Evolutionary conservation across 805 yeast genomes (phyloP), one percentile per base, ranked within the genome.

Genomic region (Teunomyces barrocoloradensis): DNA sequence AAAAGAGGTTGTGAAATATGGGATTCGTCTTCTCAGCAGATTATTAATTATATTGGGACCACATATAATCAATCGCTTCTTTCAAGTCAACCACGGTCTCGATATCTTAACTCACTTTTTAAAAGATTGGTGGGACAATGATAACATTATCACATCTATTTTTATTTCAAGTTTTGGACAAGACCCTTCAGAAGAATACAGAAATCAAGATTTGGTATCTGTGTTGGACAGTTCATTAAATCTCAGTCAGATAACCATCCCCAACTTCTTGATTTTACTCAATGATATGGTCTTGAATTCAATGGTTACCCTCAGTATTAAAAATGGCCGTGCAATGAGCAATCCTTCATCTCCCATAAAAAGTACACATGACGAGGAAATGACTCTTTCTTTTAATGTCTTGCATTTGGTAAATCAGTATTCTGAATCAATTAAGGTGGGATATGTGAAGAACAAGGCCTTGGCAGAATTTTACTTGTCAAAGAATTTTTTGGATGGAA

Each of bases 131-230:
- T 80, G 84, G 81, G 51, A 57, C 20, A 74, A 78, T 53, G 73
- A 75, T 49, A 72, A 73, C 34, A 59, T 82, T 4, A 55, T 74
- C 9, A 57, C 74, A 29, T 54, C 68, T 7, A 53, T 79, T 10
- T 69, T 78, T 55, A 58, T 75, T 44, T 75, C 80, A 5, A 66
- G 76, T 12, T 71, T 80, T 68, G 80, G 82, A 1, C 59, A 69
- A 12, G 70, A 66, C 38, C 15, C 44, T 25, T 23, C 39, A 27
- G 27, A 35, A 30, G 17, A 25, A 37, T 29, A 17, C 15, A 3
- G 17, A 28, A 30, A 45, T 15, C 23, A 17, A 15, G 45, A 42
- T 35, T 21, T 45, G 7, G 21, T 43, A 10, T 45, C 46, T 10
- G 17, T 37, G 2, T 45, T 43, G 20, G 25, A n/a, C 6, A 30